These are phyloP conservation scores for Digitaria exilis DNA, from an alignment of 202 grass and related monocot genomes.

Conservation along the genomic window DNA sequence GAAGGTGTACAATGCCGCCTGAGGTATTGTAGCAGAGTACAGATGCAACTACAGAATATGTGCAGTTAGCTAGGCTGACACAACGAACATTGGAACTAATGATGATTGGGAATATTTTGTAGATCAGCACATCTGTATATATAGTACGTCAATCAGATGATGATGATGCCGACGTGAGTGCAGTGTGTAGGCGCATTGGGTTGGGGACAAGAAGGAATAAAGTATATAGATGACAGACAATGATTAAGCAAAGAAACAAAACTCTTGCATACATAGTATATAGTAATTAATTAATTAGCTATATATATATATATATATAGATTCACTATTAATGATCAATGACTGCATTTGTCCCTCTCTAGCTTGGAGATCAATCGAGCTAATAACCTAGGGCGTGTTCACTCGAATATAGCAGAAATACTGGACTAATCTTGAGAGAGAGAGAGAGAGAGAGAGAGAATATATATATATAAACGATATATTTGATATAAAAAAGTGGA, in stretches of 20 bases:
- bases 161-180: constrained; percentile 6
- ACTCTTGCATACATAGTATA: not conserved
- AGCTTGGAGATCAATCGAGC: not conserved
- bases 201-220: constrained; percentile 13
- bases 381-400: not conserved
- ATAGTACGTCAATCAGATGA: constrained; percentile 13
- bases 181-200: constrained; percentile 3
- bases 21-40: not conserved
- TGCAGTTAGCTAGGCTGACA: constrained; percentile 19
- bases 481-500: too few species aligned
- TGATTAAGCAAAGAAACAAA: constrained; percentile 10
- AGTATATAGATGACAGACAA: constrained; percentile 5
- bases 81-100: constrained; percentile 34
- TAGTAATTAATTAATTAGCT: not conserved
- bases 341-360: not conserved
- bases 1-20: constrained; percentile 17
- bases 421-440: not conserved
- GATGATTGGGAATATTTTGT: constrained; percentile 35
- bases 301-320: not conserved
- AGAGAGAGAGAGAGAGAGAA: too few species aligned
- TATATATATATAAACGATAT: not conserved
- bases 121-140: constrained; percentile 13
- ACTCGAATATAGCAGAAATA: too few species aligned
- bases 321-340: not conserved
- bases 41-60: constrained; percentile 20